A percentile compares a stretch with the other conserved stretches of the same genome.
phyloP scores from a whole-genome alignment of 805 yeast species.

The Candida qinlingensis region DNA sequence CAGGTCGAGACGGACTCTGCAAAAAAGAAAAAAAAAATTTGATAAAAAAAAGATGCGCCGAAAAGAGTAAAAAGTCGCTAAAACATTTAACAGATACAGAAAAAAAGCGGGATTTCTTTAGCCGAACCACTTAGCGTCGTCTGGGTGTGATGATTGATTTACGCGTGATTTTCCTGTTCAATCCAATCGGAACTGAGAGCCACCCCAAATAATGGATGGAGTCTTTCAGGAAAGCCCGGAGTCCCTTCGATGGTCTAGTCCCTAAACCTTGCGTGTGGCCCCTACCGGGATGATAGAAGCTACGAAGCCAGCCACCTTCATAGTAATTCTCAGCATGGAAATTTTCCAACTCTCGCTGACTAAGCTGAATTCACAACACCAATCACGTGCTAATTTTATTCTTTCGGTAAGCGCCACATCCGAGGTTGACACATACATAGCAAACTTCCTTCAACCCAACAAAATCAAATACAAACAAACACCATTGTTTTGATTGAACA shows the following conservation, averaged over 20 bases:
- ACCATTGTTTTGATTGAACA: too few species aligned
- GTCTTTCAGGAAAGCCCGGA: too few species aligned
- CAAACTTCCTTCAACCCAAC: background rate
- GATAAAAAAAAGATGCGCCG: background rate
- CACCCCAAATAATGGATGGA: too few species aligned
- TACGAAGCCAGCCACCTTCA: background rate
- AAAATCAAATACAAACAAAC: background rate
- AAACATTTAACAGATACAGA: too few species aligned
- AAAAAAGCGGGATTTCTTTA: too few species aligned
- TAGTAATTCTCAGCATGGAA: background rate
- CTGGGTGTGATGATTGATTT: too few species aligned
- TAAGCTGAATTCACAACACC: background rate
- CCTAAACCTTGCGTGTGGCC: too few species aligned
- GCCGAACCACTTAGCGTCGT: too few species aligned
- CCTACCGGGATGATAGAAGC: background rate
- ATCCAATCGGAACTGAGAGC: too few species aligned
- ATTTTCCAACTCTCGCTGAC: background rate
- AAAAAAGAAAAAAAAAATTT: background rate
- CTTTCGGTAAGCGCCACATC: background rate
- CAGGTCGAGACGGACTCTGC: too few species aligned
- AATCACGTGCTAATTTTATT: background rate
- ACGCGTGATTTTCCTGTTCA: too few species aligned
- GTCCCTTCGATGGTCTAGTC: too few species aligned
- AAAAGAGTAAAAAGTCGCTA: background rate
- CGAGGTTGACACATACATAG: background rate